Evolutionary conservation across 2,329 filamentous ascomycete species (phyloP).

Genomic region (Penicillium sp.): DNA sequence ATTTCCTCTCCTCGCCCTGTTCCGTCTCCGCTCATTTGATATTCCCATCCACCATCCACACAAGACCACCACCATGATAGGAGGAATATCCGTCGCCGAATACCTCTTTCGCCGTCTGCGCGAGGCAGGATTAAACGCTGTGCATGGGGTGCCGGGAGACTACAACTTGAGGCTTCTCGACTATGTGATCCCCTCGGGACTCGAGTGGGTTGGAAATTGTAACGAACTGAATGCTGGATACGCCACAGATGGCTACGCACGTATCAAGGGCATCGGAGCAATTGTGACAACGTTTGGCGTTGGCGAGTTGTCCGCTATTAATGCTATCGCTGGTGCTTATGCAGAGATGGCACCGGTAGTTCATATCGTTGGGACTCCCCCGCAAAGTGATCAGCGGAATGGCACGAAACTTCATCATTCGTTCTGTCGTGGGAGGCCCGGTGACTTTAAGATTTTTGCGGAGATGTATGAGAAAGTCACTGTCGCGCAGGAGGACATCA

Average conservation of each 20-base stretch:
- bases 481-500: constrained; percentile 55
- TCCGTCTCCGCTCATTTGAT: background rate
- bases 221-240: constrained; percentile 59
- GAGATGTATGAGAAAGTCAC: constrained; percentile 58
- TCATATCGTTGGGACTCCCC: constrained; percentile 64
- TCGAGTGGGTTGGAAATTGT: constrained; percentile 62
- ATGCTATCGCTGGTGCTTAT: constrained; percentile 74
- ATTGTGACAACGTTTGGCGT: constrained; percentile 71
- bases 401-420: constrained; percentile 67
- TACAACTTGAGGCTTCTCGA: constrained; percentile 56
- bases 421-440: constrained; percentile 57
- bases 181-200: constrained; percentile 54
- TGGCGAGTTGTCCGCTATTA: constrained; percentile 70
- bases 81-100: constrained; percentile 6
- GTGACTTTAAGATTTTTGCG: constrained; percentile 57
- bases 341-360: constrained; percentile 74
- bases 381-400: constrained; percentile 51
- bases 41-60: background rate
- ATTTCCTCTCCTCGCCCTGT: background rate
- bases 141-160: constrained; percentile 56
- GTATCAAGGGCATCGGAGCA: constrained; percentile 71
- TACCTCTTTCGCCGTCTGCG: constrained; percentile 51
- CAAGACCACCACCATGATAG: background rate
- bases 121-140: constrained; percentile 45
- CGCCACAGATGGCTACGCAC: constrained; percentile 74